These are phyloP conservation scores for Clausena lansium DNA, from an alignment of 345 rosid species.

Conservation along the genomic window DNA sequence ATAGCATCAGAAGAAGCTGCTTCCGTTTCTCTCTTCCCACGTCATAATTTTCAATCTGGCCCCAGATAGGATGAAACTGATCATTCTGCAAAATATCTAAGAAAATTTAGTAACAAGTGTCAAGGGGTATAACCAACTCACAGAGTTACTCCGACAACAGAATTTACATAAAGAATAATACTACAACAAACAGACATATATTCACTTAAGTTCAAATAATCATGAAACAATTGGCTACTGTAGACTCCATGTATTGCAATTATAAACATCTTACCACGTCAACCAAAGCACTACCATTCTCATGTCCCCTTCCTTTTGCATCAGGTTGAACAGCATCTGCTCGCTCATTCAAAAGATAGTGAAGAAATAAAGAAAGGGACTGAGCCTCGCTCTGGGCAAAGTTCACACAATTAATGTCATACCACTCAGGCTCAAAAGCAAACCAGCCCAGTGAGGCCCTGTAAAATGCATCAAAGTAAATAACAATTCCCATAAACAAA, in stretches of 20 bases:
- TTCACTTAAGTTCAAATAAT: not conserved
- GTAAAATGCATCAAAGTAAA: slow-evolving; percentile 32
- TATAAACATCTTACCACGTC: slow-evolving; percentile 54
- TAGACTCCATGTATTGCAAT: not conserved
- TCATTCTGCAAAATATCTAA: slow-evolving; percentile 48
- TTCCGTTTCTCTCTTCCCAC: slow-evolving; percentile 80
- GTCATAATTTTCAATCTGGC: slow-evolving; percentile 82
- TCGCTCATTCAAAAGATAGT: slow-evolving; percentile 71
- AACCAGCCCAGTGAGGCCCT: slow-evolving; percentile 98
- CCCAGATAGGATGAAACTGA: slow-evolving; percentile 93
- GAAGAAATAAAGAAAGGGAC: slow-evolving; percentile 76
- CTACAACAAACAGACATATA: not conserved
- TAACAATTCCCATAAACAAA: slow-evolving; percentile 18
- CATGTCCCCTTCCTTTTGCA: slow-evolving; percentile 58
- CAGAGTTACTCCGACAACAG: not conserved
- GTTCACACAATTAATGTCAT: slow-evolving; percentile 57
- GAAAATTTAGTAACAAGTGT: slow-evolving; percentile 16
- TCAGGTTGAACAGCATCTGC: slow-evolving; percentile 58
- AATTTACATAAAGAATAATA: not conserved
- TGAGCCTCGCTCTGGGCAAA: slow-evolving; percentile 85
- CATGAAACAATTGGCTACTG: not conserved
- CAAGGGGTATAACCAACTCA: slow-evolving; percentile 14
- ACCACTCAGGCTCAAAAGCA: slow-evolving; percentile 96
- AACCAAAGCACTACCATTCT: slow-evolving; percentile 51
- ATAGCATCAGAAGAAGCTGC: slow-evolving; percentile 91